Base-by-base conservation (phyloP, 2,329 filamentous ascomycete species). In the Monosporascus ibericus region DNA sequence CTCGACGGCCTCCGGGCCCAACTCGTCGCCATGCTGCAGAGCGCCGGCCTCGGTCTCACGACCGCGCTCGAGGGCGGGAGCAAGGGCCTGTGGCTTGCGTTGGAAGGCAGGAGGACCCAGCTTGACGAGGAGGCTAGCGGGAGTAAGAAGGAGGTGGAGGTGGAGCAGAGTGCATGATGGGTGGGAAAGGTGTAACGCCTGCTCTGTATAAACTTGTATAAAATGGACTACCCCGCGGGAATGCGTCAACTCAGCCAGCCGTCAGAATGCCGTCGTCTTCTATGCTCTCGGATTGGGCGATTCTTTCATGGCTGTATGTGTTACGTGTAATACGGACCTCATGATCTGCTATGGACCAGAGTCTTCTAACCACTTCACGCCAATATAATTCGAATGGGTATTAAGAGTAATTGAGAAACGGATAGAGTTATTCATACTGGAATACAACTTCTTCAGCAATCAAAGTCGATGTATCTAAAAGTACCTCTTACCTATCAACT, bases 51-150 rank as follows among this genome's bases (percentile, higher is more conserved):
- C 52, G 84, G 86, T 53, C 71, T 99, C 51, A 88, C 91, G 24
- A 84, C 74, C 58, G 81, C 85, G n/a, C 74, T 99, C 62, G 90
- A 96, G 69, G 85, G 88, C 51, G 84, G 88, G 48, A 80, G 86
- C 55, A 90, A 86, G 77, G 92, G 82, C 66, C 68, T 99, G 61
- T 97, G 92, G 79, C 79, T 96, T 56, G 90, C 92, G 14, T 75
- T 99, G 63, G 92, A 97, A 76, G 84, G 88, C 48, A 79, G 92
- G 68, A 84, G 85, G 71, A 82, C 77, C 48, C 87, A 92, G 73
- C 70, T 99, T 68, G 90, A 96, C 65, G 88, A 92, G 61, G 86
- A 89, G 61, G 63, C 65, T 44, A 70, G 70, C 51, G 66, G 65
- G 3, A 63, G 62, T 24, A 65, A 66, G 55, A 63, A 63, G 48